Evolutionary conservation across 1,284 basidiomycete species (phyloP), one percentile per base, ranked within the genome.

Genomic region (Bondarzewia mesenterica): DNA sequence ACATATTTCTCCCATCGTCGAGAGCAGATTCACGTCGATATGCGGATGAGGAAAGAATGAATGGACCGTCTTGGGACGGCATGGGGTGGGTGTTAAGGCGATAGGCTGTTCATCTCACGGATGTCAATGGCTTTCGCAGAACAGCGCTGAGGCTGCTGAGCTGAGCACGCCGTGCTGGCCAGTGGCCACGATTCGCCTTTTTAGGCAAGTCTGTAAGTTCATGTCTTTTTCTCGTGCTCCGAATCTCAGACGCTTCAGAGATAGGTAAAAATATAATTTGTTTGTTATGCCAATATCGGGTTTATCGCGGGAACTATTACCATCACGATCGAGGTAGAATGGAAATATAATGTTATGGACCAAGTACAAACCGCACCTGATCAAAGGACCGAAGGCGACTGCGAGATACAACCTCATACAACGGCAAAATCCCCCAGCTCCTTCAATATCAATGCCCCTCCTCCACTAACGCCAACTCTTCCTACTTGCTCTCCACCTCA

Each of bases 71-170:
- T 32, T n/a, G 10, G 5, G 29, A 37, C 40, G 29, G 29, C 20
- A 42, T 23, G 35, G 36, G 23, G 44, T 32, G 25, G 35, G 44
- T 22, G 46, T 52, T 41, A 53, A 27, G 52, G 45, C 16, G 52
- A 46, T 51, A 53, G 49, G 32, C 51, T 26, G 35, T 21, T 27
- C n/a, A 37, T 44, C 27, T 35, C 40, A 47, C 23, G 32, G 26
- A 50, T 16, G 23, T 36, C 23, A 21, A 26, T 18, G 7, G 16
- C 38, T 40, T 32, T 7, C 29, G n/a, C 29, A 32, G n/a, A 32
- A 32, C 29, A 12, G 29, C 12, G 12, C 10, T 32, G 29, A 32
- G n/a, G 29, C 29, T 32, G 29, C 12, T 12, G 29, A n/a, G 29
- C 29, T 5, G n/a, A n/a, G 10, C 29, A 32, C 3, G 29, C 5